phyloP scores from a whole-genome alignment of 2,329 filamentous ascomycete species.

The Clonostachys sp. region DNA sequence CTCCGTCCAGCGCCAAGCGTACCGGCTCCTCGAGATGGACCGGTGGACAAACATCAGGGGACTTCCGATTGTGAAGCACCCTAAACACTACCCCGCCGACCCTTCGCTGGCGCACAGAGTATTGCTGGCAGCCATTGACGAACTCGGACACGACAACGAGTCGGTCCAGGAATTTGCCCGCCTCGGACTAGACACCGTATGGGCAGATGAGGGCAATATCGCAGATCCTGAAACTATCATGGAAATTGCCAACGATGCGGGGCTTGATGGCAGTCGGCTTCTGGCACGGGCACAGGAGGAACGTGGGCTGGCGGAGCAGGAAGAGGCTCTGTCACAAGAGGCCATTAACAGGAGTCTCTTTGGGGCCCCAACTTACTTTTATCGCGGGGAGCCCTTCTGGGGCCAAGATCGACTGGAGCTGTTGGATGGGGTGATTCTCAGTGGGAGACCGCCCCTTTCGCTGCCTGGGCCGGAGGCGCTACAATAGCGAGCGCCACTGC shows the following conservation, averaged over 20 bases:
- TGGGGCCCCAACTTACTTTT: slow-evolving; percentile 14
- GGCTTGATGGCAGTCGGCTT: slow-evolving; percentile 3
- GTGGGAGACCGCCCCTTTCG: slow-evolving; percentile 6
- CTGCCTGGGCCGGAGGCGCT: background rate
- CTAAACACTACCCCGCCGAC: slow-evolving; percentile 12
- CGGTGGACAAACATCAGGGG: slow-evolving; percentile 16
- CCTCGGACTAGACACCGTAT: slow-evolving; percentile 4
- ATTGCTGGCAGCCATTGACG: slow-evolving; percentile 2
- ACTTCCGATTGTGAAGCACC: slow-evolving; percentile 16
- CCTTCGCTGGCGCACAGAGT: slow-evolving; percentile 19
- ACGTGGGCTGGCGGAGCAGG: background rate
- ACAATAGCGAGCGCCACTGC: background rate
- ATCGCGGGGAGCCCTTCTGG: slow-evolving; percentile 14
- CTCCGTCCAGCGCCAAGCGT: slow-evolving; percentile 17
- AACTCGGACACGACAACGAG: slow-evolving; percentile 2
- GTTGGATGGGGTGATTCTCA: slow-evolving; percentile 12
- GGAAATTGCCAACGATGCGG: slow-evolving; percentile 4
- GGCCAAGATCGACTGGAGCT: slow-evolving; percentile 16
- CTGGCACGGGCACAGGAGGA: slow-evolving; percentile 1
- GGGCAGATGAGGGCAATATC: slow-evolving; percentile 6
- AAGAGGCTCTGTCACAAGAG: slow-evolving; percentile 6
- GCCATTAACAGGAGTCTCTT: slow-evolving; percentile 10
- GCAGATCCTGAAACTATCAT: slow-evolving; percentile 5
- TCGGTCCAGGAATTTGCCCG: slow-evolving; percentile 6
- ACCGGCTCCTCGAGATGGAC: slow-evolving; percentile 15